phyloP scores from a whole-genome alignment of 2,329 filamentous ascomycete species.

The Colletotrichum endophyticum region DNA sequence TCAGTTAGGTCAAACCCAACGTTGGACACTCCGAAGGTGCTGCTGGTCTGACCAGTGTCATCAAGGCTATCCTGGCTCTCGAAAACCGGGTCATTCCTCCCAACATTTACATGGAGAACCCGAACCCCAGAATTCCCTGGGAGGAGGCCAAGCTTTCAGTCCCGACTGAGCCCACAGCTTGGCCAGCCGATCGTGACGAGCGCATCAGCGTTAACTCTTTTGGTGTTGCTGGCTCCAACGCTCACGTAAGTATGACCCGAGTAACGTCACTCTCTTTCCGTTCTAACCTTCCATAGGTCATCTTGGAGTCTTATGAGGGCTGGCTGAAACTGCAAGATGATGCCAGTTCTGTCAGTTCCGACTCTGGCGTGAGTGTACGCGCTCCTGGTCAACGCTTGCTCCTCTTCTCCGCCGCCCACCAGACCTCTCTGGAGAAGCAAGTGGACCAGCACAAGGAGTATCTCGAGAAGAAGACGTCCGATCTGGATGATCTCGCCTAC shows the following conservation, averaged over 20 bases:
- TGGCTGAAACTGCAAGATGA: slow-evolving; percentile 7
- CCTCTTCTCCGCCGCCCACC: slow-evolving; percentile 1
- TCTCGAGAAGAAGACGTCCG: slow-evolving; percentile 1
- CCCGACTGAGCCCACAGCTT: slow-evolving; percentile 26
- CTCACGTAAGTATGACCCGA: background rate
- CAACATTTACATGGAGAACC: slow-evolving; percentile 20
- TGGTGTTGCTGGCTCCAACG: slow-evolving; percentile 33
- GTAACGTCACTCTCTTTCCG: background rate
- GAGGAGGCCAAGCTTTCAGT: slow-evolving; percentile 27
- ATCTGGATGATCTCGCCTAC: slow-evolving; percentile 29
- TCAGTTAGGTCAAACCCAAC: slow-evolving; percentile 37
- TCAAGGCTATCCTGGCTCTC: slow-evolving; percentile 35
- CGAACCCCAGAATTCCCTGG: slow-evolving; percentile 21
- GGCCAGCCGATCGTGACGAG: slow-evolving; percentile 26
- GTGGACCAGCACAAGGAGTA: slow-evolving; percentile 25
- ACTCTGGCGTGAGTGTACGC: slow-evolving; percentile 2
- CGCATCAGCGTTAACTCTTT: slow-evolving; percentile 40
- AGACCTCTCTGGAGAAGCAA: background rate
- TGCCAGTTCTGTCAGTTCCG: background rate
- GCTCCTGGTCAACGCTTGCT: background rate
- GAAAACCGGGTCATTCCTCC: slow-evolving; percentile 18
- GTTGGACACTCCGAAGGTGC: slow-evolving; percentile 41
- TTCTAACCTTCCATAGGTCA: background rate
- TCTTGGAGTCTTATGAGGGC: slow-evolving; percentile 5
- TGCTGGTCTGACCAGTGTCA: slow-evolving; percentile 32